Evolutionary conservation across 306 rosid species (phyloP).

Genomic region (Gleditsia sinensis): DNA sequence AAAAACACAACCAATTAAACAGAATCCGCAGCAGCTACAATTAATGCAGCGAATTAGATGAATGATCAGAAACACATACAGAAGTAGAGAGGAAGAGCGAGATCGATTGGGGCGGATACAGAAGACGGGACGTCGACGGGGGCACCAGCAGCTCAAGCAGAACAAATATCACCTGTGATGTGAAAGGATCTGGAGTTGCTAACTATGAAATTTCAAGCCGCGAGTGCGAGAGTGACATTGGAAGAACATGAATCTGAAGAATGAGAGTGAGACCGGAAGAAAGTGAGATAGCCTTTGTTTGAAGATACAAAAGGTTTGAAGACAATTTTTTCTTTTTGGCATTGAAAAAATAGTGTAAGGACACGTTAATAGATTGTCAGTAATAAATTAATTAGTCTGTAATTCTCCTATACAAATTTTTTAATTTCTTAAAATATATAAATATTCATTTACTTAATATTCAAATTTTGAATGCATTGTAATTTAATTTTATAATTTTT

Average conservation of each 20-base stretch:
- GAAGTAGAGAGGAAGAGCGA: not conserved
- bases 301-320: too few species aligned
- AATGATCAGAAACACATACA: not conserved
- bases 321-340: too few species aligned
- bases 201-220: not conserved
- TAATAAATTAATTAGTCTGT: too few species aligned
- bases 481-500: too few species aligned
- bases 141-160: not conserved
- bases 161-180: not conserved
- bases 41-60: not conserved
- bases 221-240: not conserved
- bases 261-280: not conserved
- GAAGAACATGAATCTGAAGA: not conserved
- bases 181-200: not conserved
- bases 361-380: too few species aligned
- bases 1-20: not conserved
- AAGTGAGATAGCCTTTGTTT: too few species aligned
- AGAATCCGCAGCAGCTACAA: not conserved
- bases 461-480: too few species aligned
- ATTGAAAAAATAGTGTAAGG: too few species aligned
- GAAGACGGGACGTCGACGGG: not conserved
- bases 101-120: not conserved
- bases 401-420: too few species aligned
- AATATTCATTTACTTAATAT: too few species aligned
- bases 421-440: too few species aligned